These are phyloP conservation scores for Candida xiaguanensis DNA, from an alignment of 805 yeast species.

Conservation along the genomic window DNA sequence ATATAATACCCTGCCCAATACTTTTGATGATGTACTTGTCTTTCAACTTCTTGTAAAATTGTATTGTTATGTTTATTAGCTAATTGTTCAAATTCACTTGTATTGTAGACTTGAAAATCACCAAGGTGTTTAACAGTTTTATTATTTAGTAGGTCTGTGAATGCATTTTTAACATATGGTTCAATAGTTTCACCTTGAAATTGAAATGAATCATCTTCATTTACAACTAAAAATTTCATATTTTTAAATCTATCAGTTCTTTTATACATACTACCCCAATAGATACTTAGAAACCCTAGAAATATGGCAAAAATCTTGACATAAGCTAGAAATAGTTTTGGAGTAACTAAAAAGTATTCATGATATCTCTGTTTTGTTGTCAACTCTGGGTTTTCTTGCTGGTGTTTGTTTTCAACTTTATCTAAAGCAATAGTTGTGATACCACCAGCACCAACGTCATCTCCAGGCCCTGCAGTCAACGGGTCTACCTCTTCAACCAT, in stretches of 20 bases:
- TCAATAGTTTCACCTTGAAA: slow-evolving; percentile 16
- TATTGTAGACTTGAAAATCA: slow-evolving; percentile 15
- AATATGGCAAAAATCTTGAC: slow-evolving; percentile 18
- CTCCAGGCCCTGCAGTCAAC: slow-evolving; percentile 5
- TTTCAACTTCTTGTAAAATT: slow-evolving; percentile 15
- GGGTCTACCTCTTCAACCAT: slow-evolving; percentile 10
- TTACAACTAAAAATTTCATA: slow-evolving; percentile 28
- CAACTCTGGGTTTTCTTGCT: neutral
- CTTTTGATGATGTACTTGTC: slow-evolving; percentile 23
- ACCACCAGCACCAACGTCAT: slow-evolving; percentile 1
- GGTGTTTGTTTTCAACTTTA: neutral
- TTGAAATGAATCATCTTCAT: slow-evolving; percentile 21
- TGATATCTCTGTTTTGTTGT: slow-evolving; percentile 4
- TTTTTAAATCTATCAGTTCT: slow-evolving; percentile 23
- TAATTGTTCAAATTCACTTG: slow-evolving; percentile 10
- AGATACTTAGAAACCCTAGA: slow-evolving; percentile 29
- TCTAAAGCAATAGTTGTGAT: neutral
- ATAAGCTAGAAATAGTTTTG: slow-evolving; percentile 16
- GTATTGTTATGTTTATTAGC: slow-evolving; percentile 19
- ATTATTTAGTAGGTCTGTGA: slow-evolving; percentile 13
- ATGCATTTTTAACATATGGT: slow-evolving; percentile 17
- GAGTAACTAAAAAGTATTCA: slow-evolving; percentile 6
- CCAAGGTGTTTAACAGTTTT: slow-evolving; percentile 13
- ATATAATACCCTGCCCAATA: slow-evolving; percentile 30
- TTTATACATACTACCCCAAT: slow-evolving; percentile 34